A percentile compares a stretch with the other conserved stretches of the same genome.
phyloP scores from a whole-genome alignment of 2,329 filamentous ascomycete species.

The Microdochium trichocladiopsis region DNA sequence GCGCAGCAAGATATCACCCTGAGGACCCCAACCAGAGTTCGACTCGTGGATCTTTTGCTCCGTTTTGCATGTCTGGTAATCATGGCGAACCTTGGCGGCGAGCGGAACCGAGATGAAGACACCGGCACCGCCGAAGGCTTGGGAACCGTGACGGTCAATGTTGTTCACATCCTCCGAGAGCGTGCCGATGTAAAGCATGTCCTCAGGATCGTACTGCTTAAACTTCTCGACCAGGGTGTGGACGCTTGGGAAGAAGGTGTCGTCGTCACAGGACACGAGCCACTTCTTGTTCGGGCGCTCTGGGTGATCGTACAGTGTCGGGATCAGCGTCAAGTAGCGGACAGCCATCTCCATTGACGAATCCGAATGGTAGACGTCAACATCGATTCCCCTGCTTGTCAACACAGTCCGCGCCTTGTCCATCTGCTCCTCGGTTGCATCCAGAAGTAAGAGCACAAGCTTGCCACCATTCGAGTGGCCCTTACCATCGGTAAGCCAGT shows the following conservation, averaged over 20 bases:
- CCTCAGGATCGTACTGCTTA: slow-evolving; percentile 40
- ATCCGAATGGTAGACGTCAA: slow-evolving; percentile 48
- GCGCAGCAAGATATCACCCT: slow-evolving; percentile 54
- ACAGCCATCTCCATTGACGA: slow-evolving; percentile 49
- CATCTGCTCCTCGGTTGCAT: slow-evolving; percentile 43
- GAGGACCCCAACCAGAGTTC: slow-evolving; percentile 51
- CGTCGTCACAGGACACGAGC: slow-evolving; percentile 57
- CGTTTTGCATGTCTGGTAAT: slow-evolving; percentile 37
- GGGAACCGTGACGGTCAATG: slow-evolving; percentile 52
- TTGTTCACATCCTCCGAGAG: slow-evolving; percentile 56
- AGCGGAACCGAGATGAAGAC: slow-evolving; percentile 52
- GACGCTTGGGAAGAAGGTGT: slow-evolving; percentile 58
- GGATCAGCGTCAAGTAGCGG: slow-evolving; percentile 48
- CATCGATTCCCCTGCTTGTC: slow-evolving; percentile 43
- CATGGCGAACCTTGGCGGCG: slow-evolving; percentile 34
- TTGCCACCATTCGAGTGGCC: slow-evolving; percentile 50
- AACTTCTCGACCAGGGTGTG: slow-evolving; percentile 44
- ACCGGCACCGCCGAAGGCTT: slow-evolving; percentile 57
- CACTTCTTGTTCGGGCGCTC: slow-evolving; percentile 44
- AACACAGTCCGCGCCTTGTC: slow-evolving; percentile 39
- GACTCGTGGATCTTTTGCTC: slow-evolving; percentile 45
- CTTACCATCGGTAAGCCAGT: slow-evolving; percentile 50
- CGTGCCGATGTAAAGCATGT: slow-evolving; percentile 52
- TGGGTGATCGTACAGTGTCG: slow-evolving; percentile 44
- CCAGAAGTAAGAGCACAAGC: slow-evolving; percentile 45